A percentile compares a stretch with the other conserved stretches of the same genome.
Conservation (phyloP, 2,329 filamentous ascomycete genomes). For the Fusarium nelsonii region DNA sequence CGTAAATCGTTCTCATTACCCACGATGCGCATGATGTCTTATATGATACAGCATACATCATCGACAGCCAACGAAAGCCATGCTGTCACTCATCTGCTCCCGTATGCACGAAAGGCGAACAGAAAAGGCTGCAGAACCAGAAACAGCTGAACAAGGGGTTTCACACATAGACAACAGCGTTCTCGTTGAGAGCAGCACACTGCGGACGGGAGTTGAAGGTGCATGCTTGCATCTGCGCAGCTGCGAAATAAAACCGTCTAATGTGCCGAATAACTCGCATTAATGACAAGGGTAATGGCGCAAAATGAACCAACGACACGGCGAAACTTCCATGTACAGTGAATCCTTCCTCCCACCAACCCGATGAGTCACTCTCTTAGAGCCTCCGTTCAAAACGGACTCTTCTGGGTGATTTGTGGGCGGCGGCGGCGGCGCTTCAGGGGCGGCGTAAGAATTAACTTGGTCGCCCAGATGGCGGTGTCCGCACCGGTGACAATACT, state of each 20-base stretch:
- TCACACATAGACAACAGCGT: slow-evolving; percentile 8
- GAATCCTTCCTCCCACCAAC: slow-evolving; percentile 32
- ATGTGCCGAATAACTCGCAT: slow-evolving; percentile 46
- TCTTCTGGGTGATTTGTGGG: slow-evolving; percentile 35
- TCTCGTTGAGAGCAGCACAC: slow-evolving; percentile 33
- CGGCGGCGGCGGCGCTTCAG: slow-evolving; percentile 38
- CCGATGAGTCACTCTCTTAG: slow-evolving; percentile 44
- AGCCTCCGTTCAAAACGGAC: slow-evolving; percentile 28
- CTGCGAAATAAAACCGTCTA: slow-evolving; percentile 32
- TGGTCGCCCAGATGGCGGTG: slow-evolving; percentile 37
- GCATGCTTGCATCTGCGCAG: slow-evolving; percentile 17
- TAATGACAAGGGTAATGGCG: slow-evolving; percentile 29
- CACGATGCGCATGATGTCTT: slow-evolving; percentile 31
- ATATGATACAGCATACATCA: slow-evolving; percentile 33
- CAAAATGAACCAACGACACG: slow-evolving; percentile 27
- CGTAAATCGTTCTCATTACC: slow-evolving; percentile 15
- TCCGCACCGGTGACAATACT: slow-evolving; percentile 40
- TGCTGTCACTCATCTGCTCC: slow-evolving; percentile 35
- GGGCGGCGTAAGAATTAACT: slow-evolving; percentile 30
- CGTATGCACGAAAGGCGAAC: slow-evolving; percentile 42
- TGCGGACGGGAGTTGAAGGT: slow-evolving; percentile 42
- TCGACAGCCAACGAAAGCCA: slow-evolving; percentile 26
- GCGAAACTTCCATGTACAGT: slow-evolving; percentile 25
- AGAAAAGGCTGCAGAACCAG: slow-evolving; percentile 31
- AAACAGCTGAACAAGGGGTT: slow-evolving; percentile 37